A percentile compares a stretch with the other conserved stretches of the same genome.
phyloP scores from a whole-genome alignment of 2,329 filamentous ascomycete genomes.

The Exophiala sp. region DNA sequence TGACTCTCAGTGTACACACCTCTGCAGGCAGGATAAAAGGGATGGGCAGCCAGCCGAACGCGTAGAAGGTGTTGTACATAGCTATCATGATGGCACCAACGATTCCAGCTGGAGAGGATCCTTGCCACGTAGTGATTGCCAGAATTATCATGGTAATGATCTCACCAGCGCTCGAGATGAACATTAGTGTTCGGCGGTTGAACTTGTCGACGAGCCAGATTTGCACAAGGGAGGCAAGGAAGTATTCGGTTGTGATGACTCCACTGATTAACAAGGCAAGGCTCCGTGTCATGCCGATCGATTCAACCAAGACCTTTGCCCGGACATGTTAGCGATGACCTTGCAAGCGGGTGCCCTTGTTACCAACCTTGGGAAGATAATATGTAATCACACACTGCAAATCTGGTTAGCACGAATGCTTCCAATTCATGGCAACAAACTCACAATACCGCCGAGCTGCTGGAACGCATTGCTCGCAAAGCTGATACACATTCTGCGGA shows the following conservation, averaged over 20 bases:
- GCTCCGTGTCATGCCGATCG: not conserved
- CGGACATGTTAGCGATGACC: too few relatives aligned
- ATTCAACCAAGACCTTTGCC: not conserved
- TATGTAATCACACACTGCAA: not conserved
- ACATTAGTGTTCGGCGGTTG: not conserved
- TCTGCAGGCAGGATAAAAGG: constrained; percentile 41
- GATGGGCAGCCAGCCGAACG: constrained; percentile 58
- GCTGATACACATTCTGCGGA: not conserved
- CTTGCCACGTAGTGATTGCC: not conserved
- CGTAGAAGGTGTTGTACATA: constrained; percentile 53
- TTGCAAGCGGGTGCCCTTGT: too few relatives aligned
- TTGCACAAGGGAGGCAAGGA: not conserved
- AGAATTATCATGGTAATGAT: not conserved
- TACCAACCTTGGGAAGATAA: not conserved
- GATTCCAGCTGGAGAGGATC: not conserved
- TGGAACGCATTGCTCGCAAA: not conserved
- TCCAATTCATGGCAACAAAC: not conserved
- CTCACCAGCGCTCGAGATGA: not conserved
- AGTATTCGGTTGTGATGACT: not conserved
- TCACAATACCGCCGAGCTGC: not conserved
- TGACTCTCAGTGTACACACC: constrained; percentile 39
- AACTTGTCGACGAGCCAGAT: not conserved
- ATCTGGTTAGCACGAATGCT: not conserved
- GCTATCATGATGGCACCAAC: not conserved
- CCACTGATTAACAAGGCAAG: not conserved